Conservation (phyloP, 1,284 basidiomycete genomes). For the Naganishia sp. region DNA sequence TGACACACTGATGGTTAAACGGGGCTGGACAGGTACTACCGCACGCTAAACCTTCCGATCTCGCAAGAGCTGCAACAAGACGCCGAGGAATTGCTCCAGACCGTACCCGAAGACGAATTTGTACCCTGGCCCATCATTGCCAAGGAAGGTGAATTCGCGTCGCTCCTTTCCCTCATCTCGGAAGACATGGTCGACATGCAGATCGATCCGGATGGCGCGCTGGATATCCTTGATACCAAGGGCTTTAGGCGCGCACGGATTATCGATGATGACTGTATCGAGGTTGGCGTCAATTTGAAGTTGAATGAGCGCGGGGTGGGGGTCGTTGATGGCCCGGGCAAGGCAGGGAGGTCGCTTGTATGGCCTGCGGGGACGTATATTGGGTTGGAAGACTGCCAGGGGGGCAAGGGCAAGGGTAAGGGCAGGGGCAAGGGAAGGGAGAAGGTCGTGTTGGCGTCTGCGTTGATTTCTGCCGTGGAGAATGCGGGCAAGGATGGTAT, state of each 20-base stretch:
- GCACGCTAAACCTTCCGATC: slow-evolving; percentile 8
- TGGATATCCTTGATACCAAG: slow-evolving; percentile 25
- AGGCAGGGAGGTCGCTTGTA: not conserved
- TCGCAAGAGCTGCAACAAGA: slow-evolving; percentile 8
- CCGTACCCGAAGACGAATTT: slow-evolving; percentile 16
- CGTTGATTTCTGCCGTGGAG: slow-evolving; percentile 4
- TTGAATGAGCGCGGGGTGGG: slow-evolving; percentile 10
- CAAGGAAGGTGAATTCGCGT: slow-evolving; percentile 27
- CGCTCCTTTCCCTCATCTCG: slow-evolving; percentile 14
- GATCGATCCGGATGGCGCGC: slow-evolving; percentile 22
- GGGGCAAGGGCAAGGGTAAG: not conserved
- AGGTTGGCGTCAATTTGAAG: slow-evolving; percentile 22
- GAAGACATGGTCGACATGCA: slow-evolving; percentile 27
- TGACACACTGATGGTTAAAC: too few species aligned
- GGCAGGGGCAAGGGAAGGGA: slow-evolving; percentile 7
- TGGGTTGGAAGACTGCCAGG: not conserved
- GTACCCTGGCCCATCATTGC: slow-evolving; percentile 22
- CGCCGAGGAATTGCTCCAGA: slow-evolving; percentile 17
- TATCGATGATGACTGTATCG: slow-evolving; percentile 27
- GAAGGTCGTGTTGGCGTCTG: slow-evolving; percentile 13
- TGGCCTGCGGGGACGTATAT: not conserved
- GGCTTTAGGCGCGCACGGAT: slow-evolving; percentile 16
- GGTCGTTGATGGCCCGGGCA: not conserved
- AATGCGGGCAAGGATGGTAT: slow-evolving; percentile 25
- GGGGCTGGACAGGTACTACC: slow-evolving; percentile 5